A percentile compares a stretch with the other conserved stretches of the same genome.
These are phyloP conservation scores for Yamadazyma atlantica DNA, from an alignment of 1,139 yeast genomes.

Conservation along the genomic window DNA sequence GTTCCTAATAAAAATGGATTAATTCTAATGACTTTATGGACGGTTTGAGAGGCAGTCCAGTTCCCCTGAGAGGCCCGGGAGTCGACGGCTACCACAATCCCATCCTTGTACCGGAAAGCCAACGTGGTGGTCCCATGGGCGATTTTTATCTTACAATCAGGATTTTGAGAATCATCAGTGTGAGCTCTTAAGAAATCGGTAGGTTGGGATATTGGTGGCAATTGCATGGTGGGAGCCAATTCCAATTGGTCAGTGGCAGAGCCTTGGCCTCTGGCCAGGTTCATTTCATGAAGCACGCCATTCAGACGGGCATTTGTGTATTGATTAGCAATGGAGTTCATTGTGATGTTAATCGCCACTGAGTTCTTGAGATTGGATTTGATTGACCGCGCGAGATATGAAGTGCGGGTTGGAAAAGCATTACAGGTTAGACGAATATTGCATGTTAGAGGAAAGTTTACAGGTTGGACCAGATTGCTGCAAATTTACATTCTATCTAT, in stretches of 20 bases:
- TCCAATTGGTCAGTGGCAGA: constrained; percentile 28
- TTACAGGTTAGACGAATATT: no score
- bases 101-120: constrained; percentile 94
- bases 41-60: constrained; percentile 98
- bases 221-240: constrained; percentile 63
- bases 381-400: neutral
- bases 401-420: neutral
- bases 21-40: constrained; percentile 93
- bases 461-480: neutral
- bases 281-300: constrained; percentile 29
- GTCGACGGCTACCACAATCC: constrained; percentile 95
- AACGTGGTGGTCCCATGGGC: constrained; percentile 99
- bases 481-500: neutral
- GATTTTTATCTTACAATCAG: constrained; percentile 91
- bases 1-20: constrained; percentile 95
- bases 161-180: constrained; percentile 89
- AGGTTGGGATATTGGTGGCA: constrained; percentile 89
- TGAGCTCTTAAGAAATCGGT: constrained; percentile 97
- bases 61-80: constrained; percentile 98
- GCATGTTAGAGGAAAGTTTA: no score
- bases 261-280: constrained; percentile 21
- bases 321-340: constrained; percentile 45
- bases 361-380: neutral
- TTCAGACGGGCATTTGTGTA: constrained; percentile 34
- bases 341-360: constrained; percentile 11